These are phyloP conservation scores for Ricinus communis DNA, from an alignment of 345 rosid genomes.

Conservation along the genomic window DNA sequence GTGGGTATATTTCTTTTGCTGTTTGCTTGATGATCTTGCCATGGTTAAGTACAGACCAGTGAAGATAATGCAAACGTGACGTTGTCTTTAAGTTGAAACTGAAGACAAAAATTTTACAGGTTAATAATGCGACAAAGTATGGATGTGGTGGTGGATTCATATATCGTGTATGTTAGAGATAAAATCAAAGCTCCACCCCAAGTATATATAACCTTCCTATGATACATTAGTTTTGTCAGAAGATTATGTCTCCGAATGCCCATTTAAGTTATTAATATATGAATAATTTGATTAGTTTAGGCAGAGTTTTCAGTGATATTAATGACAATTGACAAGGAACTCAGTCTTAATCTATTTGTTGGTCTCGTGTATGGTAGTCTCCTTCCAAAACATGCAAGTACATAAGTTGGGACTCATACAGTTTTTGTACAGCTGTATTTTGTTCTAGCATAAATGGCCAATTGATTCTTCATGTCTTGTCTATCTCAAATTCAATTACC, in stretches of 20 bases:
- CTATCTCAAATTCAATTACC: too few species aligned
- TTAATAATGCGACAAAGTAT: background rate
- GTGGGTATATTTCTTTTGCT: background rate
- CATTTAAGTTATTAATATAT: background rate
- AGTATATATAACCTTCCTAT: background rate
- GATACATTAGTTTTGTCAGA: background rate
- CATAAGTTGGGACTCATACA: background rate
- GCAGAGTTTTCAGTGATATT: too few species aligned
- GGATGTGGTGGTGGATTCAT: background rate
- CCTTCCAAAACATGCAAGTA: background rate
- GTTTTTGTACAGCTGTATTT: background rate
- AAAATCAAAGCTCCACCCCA: too few species aligned
- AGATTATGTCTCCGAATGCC: background rate
- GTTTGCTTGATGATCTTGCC: background rate
- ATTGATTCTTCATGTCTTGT: too few species aligned
- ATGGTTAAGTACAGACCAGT: conserved; percentile 9
- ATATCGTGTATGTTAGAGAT: background rate
- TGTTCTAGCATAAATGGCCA: background rate
- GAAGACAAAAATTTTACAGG: conserved; percentile 10
- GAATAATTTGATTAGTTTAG: background rate
- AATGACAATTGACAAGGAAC: too few species aligned
- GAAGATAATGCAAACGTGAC: conserved; percentile 30
- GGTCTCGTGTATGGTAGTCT: too few species aligned
- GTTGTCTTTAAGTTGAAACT: conserved; percentile 13
- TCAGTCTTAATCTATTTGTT: too few species aligned